A percentile compares a stretch with the other conserved stretches of the same genome.
phyloP scores from a whole-genome alignment of 208 protist genomes.

The Zelonia costaricensis region DNA sequence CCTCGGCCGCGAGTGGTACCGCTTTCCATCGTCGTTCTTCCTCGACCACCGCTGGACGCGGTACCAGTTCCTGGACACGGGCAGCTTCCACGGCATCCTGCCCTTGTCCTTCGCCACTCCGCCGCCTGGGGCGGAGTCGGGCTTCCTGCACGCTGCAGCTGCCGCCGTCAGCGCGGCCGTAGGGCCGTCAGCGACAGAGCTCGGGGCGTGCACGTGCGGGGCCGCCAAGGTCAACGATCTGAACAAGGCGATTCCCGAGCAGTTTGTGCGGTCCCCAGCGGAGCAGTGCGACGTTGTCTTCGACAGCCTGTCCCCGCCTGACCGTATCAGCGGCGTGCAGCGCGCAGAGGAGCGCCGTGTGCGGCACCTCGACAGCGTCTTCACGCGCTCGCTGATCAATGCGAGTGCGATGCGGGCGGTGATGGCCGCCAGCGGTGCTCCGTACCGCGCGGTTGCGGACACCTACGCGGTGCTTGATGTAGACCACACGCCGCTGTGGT shows the following conservation, averaged over 20 bases:
- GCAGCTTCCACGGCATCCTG: constrained; percentile 34
- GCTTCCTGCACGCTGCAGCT: constrained; percentile 4
- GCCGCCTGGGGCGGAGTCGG: neutral
- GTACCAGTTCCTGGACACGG: constrained; percentile 47
- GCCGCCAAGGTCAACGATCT: constrained; percentile 45
- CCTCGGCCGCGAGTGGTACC: constrained; percentile 95
- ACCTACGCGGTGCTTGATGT: constrained; percentile 46
- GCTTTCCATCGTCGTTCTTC: constrained; percentile 94
- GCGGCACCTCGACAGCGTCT: constrained; percentile 23
- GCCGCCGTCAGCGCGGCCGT: neutral
- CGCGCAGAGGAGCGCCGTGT: neutral
- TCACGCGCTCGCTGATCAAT: constrained; percentile 28
- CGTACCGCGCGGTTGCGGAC: constrained; percentile 22
- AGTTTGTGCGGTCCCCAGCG: constrained; percentile 44
- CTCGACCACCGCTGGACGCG: constrained; percentile 45
- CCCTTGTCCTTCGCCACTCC: constrained; percentile 35
- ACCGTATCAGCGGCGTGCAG: constrained; percentile 1
- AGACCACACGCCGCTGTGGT: constrained; percentile 61
- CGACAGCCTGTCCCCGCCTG: constrained; percentile 32
- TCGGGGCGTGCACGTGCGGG: constrained; percentile 44
- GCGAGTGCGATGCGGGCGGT: constrained; percentile 1
- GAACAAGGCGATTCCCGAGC: constrained; percentile 46
- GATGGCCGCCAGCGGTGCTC: constrained; percentile 2
- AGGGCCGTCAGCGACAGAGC: neutral
- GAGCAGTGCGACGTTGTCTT: constrained; percentile 55